Evolutionary conservation across 768 basidiomycete genomes (phyloP).

Genomic region (Nidularia pulvinata): DNA sequence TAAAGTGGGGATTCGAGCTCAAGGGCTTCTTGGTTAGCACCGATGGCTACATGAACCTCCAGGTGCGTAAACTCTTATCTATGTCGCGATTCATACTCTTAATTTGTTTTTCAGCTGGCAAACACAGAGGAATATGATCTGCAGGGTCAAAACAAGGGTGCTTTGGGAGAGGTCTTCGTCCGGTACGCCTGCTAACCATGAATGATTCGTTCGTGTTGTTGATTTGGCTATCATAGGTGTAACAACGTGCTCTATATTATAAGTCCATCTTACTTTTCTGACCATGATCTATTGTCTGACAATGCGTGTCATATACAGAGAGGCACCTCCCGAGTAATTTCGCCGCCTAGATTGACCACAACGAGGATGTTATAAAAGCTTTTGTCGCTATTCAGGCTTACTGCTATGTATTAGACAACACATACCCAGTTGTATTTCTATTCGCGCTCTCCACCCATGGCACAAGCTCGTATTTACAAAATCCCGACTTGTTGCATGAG

Average conservation of each 20-base stretch:
- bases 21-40: constrained; percentile 99
- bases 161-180: constrained; percentile 99
- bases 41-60: constrained; percentile 99
- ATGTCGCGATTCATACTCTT: not conserved
- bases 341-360: no score
- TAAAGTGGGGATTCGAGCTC: constrained; percentile 99
- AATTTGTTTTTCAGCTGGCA: constrained; percentile 66
- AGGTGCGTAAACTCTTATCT: constrained; percentile 48
- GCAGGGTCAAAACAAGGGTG: constrained; percentile 85
- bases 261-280: constrained; percentile 41
- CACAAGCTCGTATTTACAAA: no score
- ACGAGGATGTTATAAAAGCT: no score
- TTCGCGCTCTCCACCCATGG: no score
- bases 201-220: constrained; percentile 5
- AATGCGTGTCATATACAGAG: constrained; percentile 52
- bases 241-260: constrained; percentile 98
- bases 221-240: constrained; percentile 48
- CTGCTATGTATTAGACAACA: no score
- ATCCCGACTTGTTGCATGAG: no score
- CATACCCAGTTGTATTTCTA: no score
- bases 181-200: constrained; percentile 52
- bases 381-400: not conserved
- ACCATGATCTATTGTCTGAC: constrained; percentile 12
- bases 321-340: constrained; percentile 57
- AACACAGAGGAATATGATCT: constrained; percentile 98